Evolutionary conservation across 202 grass and related monocot genomes (phyloP).

Genomic region (Musa balbisiana): DNA sequence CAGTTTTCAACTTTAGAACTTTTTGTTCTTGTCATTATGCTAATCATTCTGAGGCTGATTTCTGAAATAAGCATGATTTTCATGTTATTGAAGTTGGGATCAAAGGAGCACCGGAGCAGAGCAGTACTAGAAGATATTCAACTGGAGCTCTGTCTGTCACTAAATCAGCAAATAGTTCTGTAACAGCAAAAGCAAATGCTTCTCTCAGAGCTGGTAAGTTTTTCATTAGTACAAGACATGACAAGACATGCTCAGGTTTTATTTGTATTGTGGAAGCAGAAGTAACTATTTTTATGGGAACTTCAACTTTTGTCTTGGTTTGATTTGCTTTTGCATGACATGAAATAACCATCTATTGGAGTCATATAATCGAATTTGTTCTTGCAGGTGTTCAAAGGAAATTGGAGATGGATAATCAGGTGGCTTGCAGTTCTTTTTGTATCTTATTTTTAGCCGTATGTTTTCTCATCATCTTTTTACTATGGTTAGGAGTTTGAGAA

Average conservation of each 20-base stretch:
- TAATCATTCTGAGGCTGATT: too few species aligned
- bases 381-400: slow-evolving; percentile 77
- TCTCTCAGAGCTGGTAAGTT: slow-evolving; percentile 46
- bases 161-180: slow-evolving; percentile 29
- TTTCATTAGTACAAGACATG: background rate
- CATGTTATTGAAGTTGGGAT: slow-evolving; percentile 32
- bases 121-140: slow-evolving; percentile 52
- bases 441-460: background rate
- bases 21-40: too few species aligned
- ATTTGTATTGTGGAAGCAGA: too few species aligned
- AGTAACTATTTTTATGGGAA: too few species aligned
- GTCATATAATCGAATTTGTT: background rate
- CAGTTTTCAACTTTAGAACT: background rate
- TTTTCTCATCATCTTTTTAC: background rate
- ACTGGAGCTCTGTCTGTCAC: slow-evolving; percentile 52
- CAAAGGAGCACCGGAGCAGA: slow-evolving; percentile 45
- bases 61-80: too few species aligned
- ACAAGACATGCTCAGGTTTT: too few species aligned
- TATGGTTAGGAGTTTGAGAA: slow-evolving; percentile 36
- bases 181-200: slow-evolving; percentile 32
- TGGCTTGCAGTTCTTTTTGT: background rate
- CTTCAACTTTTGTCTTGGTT: too few species aligned
- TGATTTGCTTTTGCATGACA: too few species aligned
- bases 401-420: slow-evolving; percentile 80
- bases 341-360: background rate